Percentiles rank a stretch among this genome's conserved stretches.
phyloP scores from a whole-genome alignment of 2,329 filamentous ascomycete species.

The Beauveria scarabaeidicola region DNA sequence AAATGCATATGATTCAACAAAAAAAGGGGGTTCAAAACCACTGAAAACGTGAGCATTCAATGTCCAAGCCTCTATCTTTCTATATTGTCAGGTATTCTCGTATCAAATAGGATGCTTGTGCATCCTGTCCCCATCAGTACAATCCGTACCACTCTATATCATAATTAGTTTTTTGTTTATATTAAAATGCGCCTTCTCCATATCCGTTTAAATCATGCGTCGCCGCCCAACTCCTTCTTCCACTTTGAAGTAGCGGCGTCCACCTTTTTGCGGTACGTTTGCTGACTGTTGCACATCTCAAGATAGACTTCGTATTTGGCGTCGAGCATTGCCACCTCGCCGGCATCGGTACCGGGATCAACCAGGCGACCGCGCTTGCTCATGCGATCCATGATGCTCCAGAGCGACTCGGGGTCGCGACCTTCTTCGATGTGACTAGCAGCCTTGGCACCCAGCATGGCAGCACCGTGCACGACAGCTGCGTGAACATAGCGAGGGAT shows the following conservation, averaged over 20 bases:
- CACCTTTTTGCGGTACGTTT: conserved; percentile 69
- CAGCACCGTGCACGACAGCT: conserved; percentile 93
- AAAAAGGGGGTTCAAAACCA: no score
- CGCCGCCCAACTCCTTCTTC: conserved; percentile 21
- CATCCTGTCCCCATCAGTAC: background rate
- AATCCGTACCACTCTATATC: background rate
- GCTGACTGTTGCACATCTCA: conserved; percentile 82
- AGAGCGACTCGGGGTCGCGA: conserved; percentile 76
- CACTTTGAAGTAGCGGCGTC: conserved; percentile 49
- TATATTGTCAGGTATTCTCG: background rate
- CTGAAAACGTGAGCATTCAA: no score
- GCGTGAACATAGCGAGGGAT: conserved; percentile 92
- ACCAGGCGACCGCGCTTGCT: conserved; percentile 87
- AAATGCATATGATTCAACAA: no score
- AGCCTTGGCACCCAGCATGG: conserved; percentile 97
- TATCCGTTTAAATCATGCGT: conserved; percentile 9
- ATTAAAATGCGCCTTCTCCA: background rate
- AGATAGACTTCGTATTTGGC: conserved; percentile 95
- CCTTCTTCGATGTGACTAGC: conserved; percentile 62
- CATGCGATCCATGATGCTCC: conserved; percentile 97
- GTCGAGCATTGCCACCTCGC: conserved; percentile 70
- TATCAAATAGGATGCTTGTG: background rate
- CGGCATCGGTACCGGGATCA: conserved; percentile 59
- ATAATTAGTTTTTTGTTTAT: background rate
- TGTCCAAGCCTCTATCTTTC: no score